Evolutionary conservation across 1,139 yeast species (phyloP).

Genomic region (Geotrichum siamense): DNA sequence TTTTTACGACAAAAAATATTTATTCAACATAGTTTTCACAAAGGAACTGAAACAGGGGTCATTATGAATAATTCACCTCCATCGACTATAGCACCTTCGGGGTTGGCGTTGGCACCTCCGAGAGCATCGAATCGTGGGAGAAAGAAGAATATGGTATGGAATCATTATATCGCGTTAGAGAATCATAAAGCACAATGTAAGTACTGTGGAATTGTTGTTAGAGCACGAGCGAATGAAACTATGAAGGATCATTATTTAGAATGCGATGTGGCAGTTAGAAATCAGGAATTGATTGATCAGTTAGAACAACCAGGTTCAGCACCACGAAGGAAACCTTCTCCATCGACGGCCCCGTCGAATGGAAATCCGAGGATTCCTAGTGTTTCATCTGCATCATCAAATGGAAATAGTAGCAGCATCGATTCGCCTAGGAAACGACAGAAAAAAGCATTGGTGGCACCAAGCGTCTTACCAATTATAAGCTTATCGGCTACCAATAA

Average conservation of each 20-base stretch:
- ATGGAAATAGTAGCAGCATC: background rate
- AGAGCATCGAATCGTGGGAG: constrained; percentile 6
- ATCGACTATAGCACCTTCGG: constrained; percentile 1
- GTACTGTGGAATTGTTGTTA: constrained; percentile 5
- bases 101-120: constrained; percentile 2
- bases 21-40: too few species aligned
- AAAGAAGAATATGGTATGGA: constrained; percentile 11
- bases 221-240: constrained; percentile 10
- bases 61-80: constrained; percentile 1
- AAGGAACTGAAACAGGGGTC: too few species aligned
- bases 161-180: constrained; percentile 7
- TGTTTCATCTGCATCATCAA: background rate
- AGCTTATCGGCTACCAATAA: constrained; percentile 2
- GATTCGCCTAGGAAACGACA: background rate
- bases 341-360: background rate
- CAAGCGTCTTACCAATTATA: background rate
- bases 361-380: background rate
- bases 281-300: constrained; percentile 1
- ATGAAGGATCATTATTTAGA: constrained; percentile 11
- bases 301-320: constrained; percentile 4
- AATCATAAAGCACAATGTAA: constrained; percentile 12
- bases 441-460: background rate
- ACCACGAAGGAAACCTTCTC: background rate
- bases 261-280: constrained; percentile 5
- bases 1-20: too few species aligned